These are phyloP conservation scores for Silene coronaria DNA, from an alignment of 179 eudicot species.

Conservation along the genomic window DNA sequence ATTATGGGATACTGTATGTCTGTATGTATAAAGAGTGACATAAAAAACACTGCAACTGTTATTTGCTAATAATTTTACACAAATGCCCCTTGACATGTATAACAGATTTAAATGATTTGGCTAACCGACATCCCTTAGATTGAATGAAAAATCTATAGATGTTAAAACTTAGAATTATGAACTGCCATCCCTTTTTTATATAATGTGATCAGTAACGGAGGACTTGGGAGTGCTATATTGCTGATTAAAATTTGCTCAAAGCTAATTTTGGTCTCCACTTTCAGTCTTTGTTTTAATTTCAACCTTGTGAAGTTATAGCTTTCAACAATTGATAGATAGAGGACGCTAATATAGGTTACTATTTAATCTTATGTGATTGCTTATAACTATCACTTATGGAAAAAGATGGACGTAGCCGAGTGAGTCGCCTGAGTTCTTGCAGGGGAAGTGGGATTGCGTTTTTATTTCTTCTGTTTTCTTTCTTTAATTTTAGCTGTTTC, in stretches of 20 bases:
- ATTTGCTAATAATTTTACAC: background rate
- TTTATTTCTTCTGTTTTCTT: background rate
- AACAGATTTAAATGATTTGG: background rate
- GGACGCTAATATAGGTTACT: background rate
- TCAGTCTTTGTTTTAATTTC: background rate
- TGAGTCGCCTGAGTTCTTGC: background rate
- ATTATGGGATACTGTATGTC: too few relatives aligned
- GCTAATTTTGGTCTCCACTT: background rate
- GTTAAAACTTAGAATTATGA: background rate
- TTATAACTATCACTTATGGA: background rate
- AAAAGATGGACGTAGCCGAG: background rate
- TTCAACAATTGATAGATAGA: background rate
- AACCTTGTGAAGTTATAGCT: background rate
- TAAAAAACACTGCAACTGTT: background rate
- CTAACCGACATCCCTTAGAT: background rate
- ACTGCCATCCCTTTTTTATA: background rate
- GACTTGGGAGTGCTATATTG: background rate
- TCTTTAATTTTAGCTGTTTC: constrained; percentile 6
- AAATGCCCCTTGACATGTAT: background rate
- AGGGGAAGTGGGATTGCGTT: background rate
- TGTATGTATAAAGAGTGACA: too few relatives aligned
- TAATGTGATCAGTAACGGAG: background rate
- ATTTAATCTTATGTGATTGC: background rate
- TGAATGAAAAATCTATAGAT: background rate
- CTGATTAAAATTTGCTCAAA: constrained; percentile 1